These are phyloP conservation scores for Cyclotella sp. DNA, from an alignment of 108 stramenopile species.

Conservation along the genomic window DNA sequence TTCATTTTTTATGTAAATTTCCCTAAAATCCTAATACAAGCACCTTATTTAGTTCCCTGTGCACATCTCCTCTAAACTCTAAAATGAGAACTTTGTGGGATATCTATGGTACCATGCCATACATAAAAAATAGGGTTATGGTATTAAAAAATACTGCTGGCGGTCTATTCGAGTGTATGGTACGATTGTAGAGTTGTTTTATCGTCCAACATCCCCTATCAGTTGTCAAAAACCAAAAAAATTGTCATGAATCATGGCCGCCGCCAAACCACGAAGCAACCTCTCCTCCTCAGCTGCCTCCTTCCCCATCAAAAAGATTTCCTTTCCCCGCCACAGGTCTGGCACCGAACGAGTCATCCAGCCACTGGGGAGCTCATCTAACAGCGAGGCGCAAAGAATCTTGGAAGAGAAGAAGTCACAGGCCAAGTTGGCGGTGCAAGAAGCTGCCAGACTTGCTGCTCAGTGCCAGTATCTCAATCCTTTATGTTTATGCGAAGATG, in stretches of 20 bases:
- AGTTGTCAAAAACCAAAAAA: no score
- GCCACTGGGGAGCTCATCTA: neutral
- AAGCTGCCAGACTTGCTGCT: slow-evolving; percentile 18
- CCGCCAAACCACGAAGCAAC: neutral
- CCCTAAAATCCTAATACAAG: no score
- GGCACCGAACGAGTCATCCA: neutral
- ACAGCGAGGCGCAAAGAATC: slow-evolving; percentile 2
- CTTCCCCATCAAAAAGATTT: slow-evolving; percentile 19
- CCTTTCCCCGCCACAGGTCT: neutral
- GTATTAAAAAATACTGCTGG: no score
- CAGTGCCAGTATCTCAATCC: neutral
- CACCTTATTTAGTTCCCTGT: no score
- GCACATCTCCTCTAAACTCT: no score
- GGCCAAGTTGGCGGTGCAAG: slow-evolving; percentile 19
- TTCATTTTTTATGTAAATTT: no score
- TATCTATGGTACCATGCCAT: no score
- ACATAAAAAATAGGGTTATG: no score
- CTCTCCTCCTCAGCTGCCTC: neutral
- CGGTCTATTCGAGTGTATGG: no score
- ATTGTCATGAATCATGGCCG: slow-evolving; percentile 6
- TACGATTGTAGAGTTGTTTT: no score
- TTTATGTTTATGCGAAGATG: neutral
- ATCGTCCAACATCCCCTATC: no score
- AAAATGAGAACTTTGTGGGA: no score
- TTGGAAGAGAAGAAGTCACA: neutral